These are phyloP conservation scores for Phalaenopsis equestris DNA, from an alignment of 106 monocot species.

Conservation along the genomic window DNA sequence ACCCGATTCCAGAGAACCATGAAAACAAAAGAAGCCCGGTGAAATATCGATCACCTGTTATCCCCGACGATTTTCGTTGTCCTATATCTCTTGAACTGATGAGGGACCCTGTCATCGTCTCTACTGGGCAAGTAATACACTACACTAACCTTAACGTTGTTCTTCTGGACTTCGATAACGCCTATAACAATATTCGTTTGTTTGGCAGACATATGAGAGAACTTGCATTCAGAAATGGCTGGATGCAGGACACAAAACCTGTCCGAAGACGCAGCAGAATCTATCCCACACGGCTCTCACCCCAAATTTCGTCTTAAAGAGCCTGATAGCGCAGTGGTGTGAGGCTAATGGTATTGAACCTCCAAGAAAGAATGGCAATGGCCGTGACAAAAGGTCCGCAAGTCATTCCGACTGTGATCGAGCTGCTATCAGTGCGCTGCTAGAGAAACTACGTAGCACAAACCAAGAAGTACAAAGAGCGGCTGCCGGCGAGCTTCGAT, in stretches of 20 bases:
- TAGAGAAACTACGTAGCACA: constrained; percentile 31
- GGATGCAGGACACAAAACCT: constrained; percentile 63
- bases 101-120: constrained; percentile 78
- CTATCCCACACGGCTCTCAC: constrained; percentile 58
- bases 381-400: constrained; percentile 24
- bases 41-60: constrained; percentile 48
- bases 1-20: constrained; percentile 17
- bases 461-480: constrained; percentile 52
- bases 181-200: not conserved
- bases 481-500: constrained; percentile 62
- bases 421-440: constrained; percentile 22
- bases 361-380: constrained; percentile 22
- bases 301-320: constrained; percentile 73
- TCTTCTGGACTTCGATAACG: not conserved
- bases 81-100: constrained; percentile 78
- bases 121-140: constrained; percentile 54
- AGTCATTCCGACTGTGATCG: constrained; percentile 41
- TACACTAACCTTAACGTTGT: not conserved
- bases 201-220: constrained; percentile 69
- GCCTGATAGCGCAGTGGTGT: constrained; percentile 75
- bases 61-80: constrained; percentile 79
- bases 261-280: constrained; percentile 65
- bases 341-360: constrained; percentile 62
- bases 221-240: constrained; percentile 81
- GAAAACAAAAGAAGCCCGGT: constrained; percentile 17